Conservation (phyloP, 108 stramenopile species). For the Fragilaria crotonensis region DNA sequence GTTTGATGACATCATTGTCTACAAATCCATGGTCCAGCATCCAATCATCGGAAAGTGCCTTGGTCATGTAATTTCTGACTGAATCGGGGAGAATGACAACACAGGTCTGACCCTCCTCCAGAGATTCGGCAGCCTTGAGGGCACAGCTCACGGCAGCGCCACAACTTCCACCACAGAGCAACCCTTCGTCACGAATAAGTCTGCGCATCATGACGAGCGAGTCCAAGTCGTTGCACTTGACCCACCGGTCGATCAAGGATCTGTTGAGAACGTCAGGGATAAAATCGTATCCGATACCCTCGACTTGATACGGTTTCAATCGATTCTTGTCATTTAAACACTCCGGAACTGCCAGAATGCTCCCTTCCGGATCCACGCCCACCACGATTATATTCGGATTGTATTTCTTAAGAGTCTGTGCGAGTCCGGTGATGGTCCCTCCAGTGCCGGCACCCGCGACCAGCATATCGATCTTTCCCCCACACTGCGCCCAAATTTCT, state of each 20-base stretch:
- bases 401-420: conserved; percentile 72
- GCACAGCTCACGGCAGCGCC: conserved; percentile 79
- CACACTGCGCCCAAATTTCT: conserved; percentile 75
- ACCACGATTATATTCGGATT: conserved; percentile 67
- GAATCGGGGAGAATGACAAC: conserved; percentile 87
- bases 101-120: conserved; percentile 62
- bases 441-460: conserved; percentile 51
- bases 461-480: conserved; percentile 31
- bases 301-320: conserved; percentile 74
- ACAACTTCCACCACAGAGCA: conserved; percentile 86
- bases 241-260: conserved; percentile 65
- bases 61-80: conserved; percentile 95
- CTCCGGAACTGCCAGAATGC: conserved; percentile 78
- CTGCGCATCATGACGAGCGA: conserved; percentile 77
- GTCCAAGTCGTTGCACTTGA: conserved; percentile 75
- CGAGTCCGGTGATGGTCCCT: conserved; percentile 80
- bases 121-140: conserved; percentile 57
- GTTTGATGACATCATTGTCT: conserved; percentile 65
- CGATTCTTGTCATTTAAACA: conserved; percentile 70
- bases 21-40: conserved; percentile 87
- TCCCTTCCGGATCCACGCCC: conserved; percentile 82
- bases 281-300: conserved; percentile 95
- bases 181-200: conserved; percentile 85
- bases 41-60: conserved; percentile 89
- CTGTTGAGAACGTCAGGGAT: conserved; percentile 88